Conservation (phyloP, 225 moss, liverwort and hornwort species). For the Marchantia paleacea region DNA sequence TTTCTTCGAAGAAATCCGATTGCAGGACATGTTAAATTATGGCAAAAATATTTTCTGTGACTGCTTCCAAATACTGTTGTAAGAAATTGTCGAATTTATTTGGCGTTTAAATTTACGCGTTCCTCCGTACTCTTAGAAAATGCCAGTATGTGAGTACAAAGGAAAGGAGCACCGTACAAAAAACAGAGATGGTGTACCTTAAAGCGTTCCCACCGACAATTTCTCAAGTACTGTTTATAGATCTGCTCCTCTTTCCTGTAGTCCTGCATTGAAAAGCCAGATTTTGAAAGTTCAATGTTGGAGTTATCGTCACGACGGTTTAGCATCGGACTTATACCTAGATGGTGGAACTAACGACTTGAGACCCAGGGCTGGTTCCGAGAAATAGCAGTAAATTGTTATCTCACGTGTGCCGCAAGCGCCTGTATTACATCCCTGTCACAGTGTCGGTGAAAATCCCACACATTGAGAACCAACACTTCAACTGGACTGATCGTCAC, state of each 20-base stretch:
- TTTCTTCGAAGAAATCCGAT: neutral
- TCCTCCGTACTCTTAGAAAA: neutral
- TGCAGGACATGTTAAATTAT: neutral
- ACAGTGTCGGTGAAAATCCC: constrained; percentile 87
- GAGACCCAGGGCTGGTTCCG: neutral
- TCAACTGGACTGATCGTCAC: constrained; percentile 72
- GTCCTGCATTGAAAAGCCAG: constrained; percentile 39
- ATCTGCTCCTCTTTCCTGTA: constrained; percentile 76
- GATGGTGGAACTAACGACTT: neutral
- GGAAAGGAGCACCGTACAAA: neutral
- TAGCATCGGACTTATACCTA: no score
- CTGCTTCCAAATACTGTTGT: neutral
- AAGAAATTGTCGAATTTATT: neutral
- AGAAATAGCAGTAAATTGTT: neutral
- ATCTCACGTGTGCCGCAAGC: constrained; percentile 32
- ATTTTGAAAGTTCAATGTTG: neutral
- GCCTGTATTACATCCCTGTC: constrained; percentile 64
- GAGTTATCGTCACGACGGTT: neutral
- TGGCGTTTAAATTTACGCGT: no score
- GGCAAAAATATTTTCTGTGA: neutral
- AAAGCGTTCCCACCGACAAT: constrained; percentile 75
- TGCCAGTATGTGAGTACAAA: neutral
- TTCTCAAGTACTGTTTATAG: constrained; percentile 62
- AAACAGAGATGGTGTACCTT: constrained; percentile 44
- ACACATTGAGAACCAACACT: constrained; percentile 76